These are phyloP conservation scores for Henckelia pumila DNA, from an alignment of 257 asterid species.

Conservation along the genomic window DNA sequence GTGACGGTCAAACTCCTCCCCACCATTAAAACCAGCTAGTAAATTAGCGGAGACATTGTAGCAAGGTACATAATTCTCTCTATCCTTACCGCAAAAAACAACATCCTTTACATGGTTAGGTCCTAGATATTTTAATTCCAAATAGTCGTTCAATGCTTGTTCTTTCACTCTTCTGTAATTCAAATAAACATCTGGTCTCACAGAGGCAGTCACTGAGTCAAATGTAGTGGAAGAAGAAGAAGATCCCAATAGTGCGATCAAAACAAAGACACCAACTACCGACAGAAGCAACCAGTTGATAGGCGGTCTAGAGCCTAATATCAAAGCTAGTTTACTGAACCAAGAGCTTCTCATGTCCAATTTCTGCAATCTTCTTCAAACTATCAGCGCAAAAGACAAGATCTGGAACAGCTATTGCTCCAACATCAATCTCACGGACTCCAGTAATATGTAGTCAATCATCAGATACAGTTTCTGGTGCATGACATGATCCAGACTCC, in stretches of 20 bases:
- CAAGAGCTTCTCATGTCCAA: constrained; percentile 92
- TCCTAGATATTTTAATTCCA: constrained; percentile 60
- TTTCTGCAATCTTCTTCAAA: constrained; percentile 33
- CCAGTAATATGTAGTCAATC: constrained; percentile 36
- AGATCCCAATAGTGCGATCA: constrained; percentile 64
- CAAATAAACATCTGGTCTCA: constrained; percentile 49
- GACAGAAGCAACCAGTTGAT: constrained; percentile 71
- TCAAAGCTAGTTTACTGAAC: constrained; percentile 51
- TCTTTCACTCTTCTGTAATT: constrained; percentile 70
- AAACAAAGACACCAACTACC: constrained; percentile 53
- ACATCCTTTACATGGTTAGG: constrained; percentile 50
- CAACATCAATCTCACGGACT: constrained; percentile 41
- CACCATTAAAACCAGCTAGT: constrained; percentile 67
- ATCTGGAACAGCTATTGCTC: constrained; percentile 26
- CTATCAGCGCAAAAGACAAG: constrained; percentile 23
- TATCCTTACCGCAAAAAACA: constrained; percentile 81
- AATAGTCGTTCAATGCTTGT: constrained; percentile 66
- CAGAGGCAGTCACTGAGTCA: constrained; percentile 48
- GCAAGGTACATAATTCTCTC: constrained; percentile 89
- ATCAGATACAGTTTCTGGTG: constrained; percentile 42
- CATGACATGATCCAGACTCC: constrained; percentile 38
- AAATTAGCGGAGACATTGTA: constrained; percentile 82
- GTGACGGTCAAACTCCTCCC: constrained; percentile 91
- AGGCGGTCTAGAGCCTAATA: constrained; percentile 75
- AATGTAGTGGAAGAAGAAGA: constrained; percentile 39